Conservation (phyloP, 768 basidiomycete genomes). For the Trametes coccinea region DNA sequence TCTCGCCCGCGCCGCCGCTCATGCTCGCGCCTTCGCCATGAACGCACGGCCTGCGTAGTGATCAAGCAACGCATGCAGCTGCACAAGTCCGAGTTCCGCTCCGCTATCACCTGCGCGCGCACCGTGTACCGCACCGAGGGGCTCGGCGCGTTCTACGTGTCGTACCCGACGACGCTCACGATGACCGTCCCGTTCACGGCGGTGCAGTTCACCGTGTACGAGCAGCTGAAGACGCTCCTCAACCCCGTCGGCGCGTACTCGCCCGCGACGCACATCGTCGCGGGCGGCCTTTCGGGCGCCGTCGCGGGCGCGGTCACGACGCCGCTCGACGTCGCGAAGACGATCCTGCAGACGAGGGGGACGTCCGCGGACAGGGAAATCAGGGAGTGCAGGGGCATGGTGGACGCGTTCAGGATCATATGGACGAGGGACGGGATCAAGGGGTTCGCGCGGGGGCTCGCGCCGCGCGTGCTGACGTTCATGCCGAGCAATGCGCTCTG, state of each 20-base stretch:
- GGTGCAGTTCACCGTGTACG: conserved; percentile 96
- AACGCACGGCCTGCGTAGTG: conserved; percentile 50
- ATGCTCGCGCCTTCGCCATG: background rate
- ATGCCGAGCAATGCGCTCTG: conserved; percentile 97
- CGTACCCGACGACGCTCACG: conserved; percentile 95
- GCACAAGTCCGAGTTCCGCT: conserved; percentile 88
- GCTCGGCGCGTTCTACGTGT: conserved; percentile 91
- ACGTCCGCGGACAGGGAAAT: conserved; percentile 86
- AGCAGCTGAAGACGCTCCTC: conserved; percentile 81
- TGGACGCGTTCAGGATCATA: conserved; percentile 86
- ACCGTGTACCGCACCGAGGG: conserved; percentile 88
- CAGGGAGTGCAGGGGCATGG: conserved; percentile 78
- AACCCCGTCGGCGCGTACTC: conserved; percentile 90
- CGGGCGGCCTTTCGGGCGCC: conserved; percentile 91
- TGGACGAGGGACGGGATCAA: conserved; percentile 81
- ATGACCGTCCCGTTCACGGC: conserved; percentile 99
- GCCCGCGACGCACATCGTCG: conserved; percentile 88
- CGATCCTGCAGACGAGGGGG: conserved; percentile 92
- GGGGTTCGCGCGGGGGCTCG: conserved; percentile 85
- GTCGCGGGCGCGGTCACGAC: conserved; percentile 95
- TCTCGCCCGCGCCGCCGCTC: conserved; percentile 3
- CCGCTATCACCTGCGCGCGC: conserved; percentile 81
- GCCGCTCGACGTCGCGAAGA: conserved; percentile 97
- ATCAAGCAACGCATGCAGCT: conserved; percentile 99
- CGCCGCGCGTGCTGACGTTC: conserved; percentile 90